phyloP scores from a whole-genome alignment of 139 green algal species.

The Raphidocelis subcapitata region DNA sequence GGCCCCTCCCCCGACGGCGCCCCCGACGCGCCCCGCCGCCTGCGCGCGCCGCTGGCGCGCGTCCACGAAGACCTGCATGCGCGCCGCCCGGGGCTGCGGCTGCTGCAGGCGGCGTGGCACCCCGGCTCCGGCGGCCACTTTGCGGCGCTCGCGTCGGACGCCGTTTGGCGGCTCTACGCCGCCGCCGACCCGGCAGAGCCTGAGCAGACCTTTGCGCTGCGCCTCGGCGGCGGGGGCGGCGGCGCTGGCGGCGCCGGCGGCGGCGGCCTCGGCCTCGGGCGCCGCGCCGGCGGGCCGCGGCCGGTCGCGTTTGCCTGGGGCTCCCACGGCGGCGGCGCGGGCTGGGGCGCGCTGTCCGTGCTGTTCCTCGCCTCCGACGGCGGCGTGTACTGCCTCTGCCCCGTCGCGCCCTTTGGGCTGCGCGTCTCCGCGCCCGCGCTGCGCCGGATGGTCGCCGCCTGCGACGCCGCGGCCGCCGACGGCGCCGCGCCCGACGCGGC shows the following conservation, averaged over 20 bases:
- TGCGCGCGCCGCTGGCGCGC: background rate
- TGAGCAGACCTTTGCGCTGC: constrained; percentile 25
- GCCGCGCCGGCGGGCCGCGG: background rate
- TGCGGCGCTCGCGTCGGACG: constrained; percentile 22
- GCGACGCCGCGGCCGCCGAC: too few species aligned
- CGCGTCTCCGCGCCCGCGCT: background rate
- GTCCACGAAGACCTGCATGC: constrained; percentile 17
- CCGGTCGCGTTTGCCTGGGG: constrained; percentile 21
- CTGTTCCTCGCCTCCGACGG: constrained; percentile 21
- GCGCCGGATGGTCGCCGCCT: constrained; percentile 8
- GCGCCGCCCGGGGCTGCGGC: constrained; percentile 10
- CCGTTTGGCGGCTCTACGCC: constrained; percentile 27
- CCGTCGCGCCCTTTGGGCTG: constrained; percentile 30
- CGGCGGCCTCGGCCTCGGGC: background rate
- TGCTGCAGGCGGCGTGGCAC: constrained; percentile 33
- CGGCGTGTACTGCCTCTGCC: constrained; percentile 26
- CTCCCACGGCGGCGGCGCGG: background rate
- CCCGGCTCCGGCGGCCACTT: constrained; percentile 25
- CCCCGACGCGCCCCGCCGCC: background rate
- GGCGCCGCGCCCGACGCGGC: background rate
- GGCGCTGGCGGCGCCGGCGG: background rate
- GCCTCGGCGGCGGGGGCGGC: background rate
- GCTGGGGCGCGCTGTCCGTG: constrained; percentile 19
- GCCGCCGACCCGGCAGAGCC: constrained; percentile 1
- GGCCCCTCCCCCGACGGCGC: background rate